These are phyloP conservation scores for Nemania diffusa DNA, from an alignment of 2,329 filamentous ascomycete genomes.

Conservation along the genomic window DNA sequence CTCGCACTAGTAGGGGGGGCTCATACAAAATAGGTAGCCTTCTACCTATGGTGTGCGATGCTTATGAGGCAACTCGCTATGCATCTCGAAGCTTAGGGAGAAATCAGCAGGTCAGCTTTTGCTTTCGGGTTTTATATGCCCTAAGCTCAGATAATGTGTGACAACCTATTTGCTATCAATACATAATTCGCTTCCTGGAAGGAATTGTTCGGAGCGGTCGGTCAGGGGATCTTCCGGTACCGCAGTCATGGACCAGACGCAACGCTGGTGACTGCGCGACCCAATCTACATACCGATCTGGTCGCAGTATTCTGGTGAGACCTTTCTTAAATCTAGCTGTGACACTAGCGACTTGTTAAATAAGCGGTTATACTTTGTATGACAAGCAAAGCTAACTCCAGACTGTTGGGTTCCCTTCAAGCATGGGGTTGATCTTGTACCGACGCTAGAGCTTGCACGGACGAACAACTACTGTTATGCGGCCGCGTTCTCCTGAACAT, in stretches of 20 bases:
- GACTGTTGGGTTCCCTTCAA: slow-evolving; percentile 20
- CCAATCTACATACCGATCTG: slow-evolving; percentile 28
- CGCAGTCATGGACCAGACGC: slow-evolving; percentile 27
- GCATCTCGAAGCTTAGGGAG: slow-evolving; percentile 14
- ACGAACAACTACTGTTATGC: slow-evolving; percentile 12
- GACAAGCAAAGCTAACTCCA: slow-evolving; percentile 17
- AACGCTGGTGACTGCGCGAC: slow-evolving; percentile 31
- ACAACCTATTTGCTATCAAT: slow-evolving; percentile 10
- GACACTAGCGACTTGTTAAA: slow-evolving; percentile 6
- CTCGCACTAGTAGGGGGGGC: slow-evolving; percentile 12
- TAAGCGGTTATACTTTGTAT: slow-evolving; percentile 13
- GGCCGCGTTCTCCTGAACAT: slow-evolving; percentile 26
- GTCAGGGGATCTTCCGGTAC: slow-evolving; percentile 20
- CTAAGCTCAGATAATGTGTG: slow-evolving; percentile 17
- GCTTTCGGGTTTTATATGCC: slow-evolving; percentile 20
- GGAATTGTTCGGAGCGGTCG: slow-evolving; percentile 19
- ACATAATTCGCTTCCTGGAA: slow-evolving; percentile 5
- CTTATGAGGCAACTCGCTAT: slow-evolving; percentile 19
- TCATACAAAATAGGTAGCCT: slow-evolving; percentile 17
- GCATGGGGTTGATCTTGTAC: slow-evolving; percentile 12
- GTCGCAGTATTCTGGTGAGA: background rate
- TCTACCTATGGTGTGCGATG: slow-evolving; percentile 14
- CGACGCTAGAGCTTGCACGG: background rate
- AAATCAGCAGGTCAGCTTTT: slow-evolving; percentile 16
- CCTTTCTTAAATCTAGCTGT: slow-evolving; percentile 7